phyloP scores from a whole-genome alignment of 2,329 filamentous ascomycete genomes.

The Pyrenochaeta sp. region DNA sequence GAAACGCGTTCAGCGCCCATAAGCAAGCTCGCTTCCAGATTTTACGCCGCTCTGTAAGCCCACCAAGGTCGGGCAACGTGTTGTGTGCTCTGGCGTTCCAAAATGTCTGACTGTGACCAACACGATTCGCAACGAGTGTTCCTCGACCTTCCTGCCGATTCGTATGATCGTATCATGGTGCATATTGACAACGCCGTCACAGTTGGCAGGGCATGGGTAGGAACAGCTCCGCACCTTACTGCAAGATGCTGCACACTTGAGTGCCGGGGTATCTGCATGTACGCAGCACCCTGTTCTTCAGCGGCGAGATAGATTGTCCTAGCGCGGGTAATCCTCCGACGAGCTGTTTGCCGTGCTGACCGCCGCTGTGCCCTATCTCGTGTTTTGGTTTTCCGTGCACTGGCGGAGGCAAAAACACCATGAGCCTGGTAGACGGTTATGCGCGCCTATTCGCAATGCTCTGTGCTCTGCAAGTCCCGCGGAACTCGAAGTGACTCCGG shows the following conservation, averaged over 20 bases:
- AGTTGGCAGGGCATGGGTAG: not conserved
- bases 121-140: not conserved
- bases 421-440: conserved; percentile 14
- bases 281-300: conserved; percentile 4
- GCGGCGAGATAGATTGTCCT: conserved; percentile 7
- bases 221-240: conserved; percentile 10
- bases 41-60: too few relatives aligned
- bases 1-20: too few relatives aligned
- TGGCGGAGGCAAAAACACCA: conserved; percentile 13
- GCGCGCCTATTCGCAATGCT: conserved; percentile 2
- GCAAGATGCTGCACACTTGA: conserved; percentile 12
- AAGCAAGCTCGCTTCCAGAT: too few relatives aligned
- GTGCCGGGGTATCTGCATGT: conserved; percentile 11
- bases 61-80: too few relatives aligned
- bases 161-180: not conserved
- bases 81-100: too few relatives aligned
- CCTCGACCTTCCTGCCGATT: not conserved
- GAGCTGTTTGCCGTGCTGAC: conserved; percentile 12
- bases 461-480: too few relatives aligned
- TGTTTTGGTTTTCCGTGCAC: conserved; percentile 5
- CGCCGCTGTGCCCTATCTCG: too few relatives aligned
- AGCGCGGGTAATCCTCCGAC: conserved; percentile 20
- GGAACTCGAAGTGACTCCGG: not conserved
- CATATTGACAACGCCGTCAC: not conserved
- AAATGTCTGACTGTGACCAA: too few relatives aligned